Evolutionary conservation across 1,139 yeast genomes (phyloP), one percentile per base, ranked within the genome.

Genomic region (Kurtzmaniella quercitrusa): DNA sequence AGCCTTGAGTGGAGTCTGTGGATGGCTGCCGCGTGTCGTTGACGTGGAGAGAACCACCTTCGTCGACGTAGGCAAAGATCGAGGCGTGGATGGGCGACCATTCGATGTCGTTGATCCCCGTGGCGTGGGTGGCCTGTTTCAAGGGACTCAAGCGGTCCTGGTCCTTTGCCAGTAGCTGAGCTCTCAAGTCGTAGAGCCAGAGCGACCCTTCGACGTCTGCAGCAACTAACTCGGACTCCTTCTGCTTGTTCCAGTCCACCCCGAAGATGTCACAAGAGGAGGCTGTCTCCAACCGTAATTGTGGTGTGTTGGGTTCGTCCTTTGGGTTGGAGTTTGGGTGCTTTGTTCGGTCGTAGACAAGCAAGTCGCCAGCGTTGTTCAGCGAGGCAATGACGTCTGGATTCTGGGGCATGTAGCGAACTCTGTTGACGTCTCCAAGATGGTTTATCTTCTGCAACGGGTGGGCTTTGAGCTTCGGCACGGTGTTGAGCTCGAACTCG

Each of bases 71-170:
- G 1, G 73, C 72, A 45, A 85, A 69, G 2, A 85, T 54, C 0
- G 81, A 70, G 51, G 78, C 80, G 57, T 85, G 93, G 40, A 65
- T 64, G 3, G 76, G 73, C 42, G 75, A 58, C 85, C 87, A 85
- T 47, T 79, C 74, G 1, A 81, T 65, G 52, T 81, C 85, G 56
- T 85, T 85, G 12, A 79, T 66, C 0, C 87, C 88, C 8, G 50
- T 46, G 0, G 46, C 48, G 39, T 66, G 25, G 46, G 3, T 39
- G 11, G 16, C 25, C 38, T 23, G 42, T 19, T 3, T 52, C 45
- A 27, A 41, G 29, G 46, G 52, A 33, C 48, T 41, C 18, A 56
- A 45, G 3, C 34, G 40, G 10, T 50, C 50, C 15, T 40, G 43
- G 25, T 38, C 42, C 36, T 51, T 47, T 2, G 51, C 43, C 6